phyloP scores from a whole-genome alignment of 2,329 filamentous ascomycete genomes.

The Ophiostoma triangulosporum region DNA sequence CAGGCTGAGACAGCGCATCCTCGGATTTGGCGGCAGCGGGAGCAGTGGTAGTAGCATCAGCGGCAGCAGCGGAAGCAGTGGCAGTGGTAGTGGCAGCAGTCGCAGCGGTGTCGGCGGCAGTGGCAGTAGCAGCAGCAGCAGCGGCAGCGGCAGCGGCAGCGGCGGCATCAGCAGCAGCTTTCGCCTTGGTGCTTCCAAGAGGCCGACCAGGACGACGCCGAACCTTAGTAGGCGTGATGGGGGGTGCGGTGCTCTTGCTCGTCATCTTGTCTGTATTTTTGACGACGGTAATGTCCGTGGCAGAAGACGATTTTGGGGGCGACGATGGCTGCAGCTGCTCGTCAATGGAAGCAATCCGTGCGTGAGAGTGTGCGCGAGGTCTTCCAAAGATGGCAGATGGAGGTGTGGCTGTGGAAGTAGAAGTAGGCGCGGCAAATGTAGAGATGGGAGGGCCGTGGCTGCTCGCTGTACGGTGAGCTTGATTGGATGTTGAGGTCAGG shows the following conservation, averaged over 20 bases:
- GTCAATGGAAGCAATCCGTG: background rate
- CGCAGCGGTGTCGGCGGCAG: background rate
- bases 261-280: no score
- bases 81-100: background rate
- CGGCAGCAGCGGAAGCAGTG: background rate
- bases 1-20: background rate
- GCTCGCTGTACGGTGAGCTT: background rate
- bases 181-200: constrained; percentile 6
- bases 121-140: background rate
- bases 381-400: background rate
- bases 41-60: background rate
- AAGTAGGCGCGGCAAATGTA: background rate
- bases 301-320: background rate
- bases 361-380: background rate
- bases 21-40: background rate
- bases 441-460: background rate
- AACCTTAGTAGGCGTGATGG: constrained; percentile 8
- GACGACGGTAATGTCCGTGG: no score
- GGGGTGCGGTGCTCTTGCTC: background rate
- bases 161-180: background rate
- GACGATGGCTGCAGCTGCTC: background rate
- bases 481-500: background rate
- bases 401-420: background rate
- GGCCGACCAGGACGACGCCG: constrained; percentile 1
- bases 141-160: background rate